Percentiles rank a stretch among this genome's conserved stretches.
Conservation (phyloP, 495 filamentous ascomycete species). For the Xanthoparmelia taractica region DNA sequence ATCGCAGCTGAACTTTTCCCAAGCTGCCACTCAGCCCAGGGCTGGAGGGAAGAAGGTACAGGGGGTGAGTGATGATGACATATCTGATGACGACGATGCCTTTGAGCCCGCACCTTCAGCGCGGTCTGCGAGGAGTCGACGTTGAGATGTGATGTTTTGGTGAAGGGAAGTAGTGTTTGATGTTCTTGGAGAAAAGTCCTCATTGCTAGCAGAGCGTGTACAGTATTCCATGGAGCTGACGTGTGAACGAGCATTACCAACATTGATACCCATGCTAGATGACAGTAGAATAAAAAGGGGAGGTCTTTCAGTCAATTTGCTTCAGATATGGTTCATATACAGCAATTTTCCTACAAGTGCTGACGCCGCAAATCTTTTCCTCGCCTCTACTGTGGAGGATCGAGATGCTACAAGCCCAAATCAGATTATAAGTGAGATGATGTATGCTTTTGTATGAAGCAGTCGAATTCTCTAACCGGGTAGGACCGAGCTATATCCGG, state of each 20-base stretch:
- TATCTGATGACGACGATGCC: constrained; percentile 68
- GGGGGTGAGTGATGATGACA: constrained; percentile 55
- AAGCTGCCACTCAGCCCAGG: constrained; percentile 41
- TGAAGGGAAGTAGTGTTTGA: neutral
- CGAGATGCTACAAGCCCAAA: too few relatives aligned
- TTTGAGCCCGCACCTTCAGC: constrained; percentile 54
- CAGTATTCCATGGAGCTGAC: neutral
- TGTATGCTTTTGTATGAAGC: too few relatives aligned
- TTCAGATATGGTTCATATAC: neutral
- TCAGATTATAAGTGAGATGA: too few relatives aligned
- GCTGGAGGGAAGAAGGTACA: constrained; percentile 39
- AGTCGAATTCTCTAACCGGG: too few relatives aligned
- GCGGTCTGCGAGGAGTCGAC: constrained; percentile 21
- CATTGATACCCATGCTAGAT: neutral
- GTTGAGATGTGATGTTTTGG: constrained; percentile 6
- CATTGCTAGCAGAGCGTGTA: neutral
- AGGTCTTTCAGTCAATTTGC: neutral
- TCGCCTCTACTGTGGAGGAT: too few relatives aligned
- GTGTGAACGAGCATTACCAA: neutral
- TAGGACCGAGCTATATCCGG: too few relatives aligned
- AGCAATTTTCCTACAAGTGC: too few relatives aligned
- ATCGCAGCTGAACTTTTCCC: constrained; percentile 66
- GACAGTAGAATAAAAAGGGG: neutral
- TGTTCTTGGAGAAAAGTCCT: neutral
- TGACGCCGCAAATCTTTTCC: too few relatives aligned